Base-by-base conservation (phyloP, 192 early-diverging fungal genomes). In the Podila epicladia region DNA sequence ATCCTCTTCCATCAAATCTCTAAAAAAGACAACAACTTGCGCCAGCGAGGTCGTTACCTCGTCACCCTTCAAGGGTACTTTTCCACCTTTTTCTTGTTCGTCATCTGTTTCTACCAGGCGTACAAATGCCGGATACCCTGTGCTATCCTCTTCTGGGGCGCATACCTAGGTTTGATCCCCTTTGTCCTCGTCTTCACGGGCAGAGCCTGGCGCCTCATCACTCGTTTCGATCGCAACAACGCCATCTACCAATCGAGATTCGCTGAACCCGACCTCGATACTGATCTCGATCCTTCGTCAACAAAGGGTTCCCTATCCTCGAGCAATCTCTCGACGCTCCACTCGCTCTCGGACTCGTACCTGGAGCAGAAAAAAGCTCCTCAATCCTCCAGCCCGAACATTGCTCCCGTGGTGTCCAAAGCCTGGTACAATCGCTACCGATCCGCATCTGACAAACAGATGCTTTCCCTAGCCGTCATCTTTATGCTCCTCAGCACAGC, bases 381-480 rank as follows among this genome's bases (percentile, higher is more conserved):
- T 41, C 71, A 80, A 45, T 50, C 73, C 26, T 53, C 57, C 0
- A 37, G 65, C 59, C 53, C 53, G 13, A 48, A 63, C 9, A 69
- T 51, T 2, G 38, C 50, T 5, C 72, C 65, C 38, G 71, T 51
- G 1, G 60, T 37, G 7, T 61, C 67, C 38, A 80, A 73, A 32
- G 73, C 64, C 13, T 80, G 77, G 77, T 73, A 80, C 45, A 80
- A 80, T 31, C 67, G 77, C 6, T 80, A 80, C 49, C 53, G 67
- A 35, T 33, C 41, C n/a, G 67, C 31, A 3, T 69, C 77, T 5
- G 77, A 80, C 38, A 51, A 31, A 48, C 77, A 80, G 29, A 80
- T 80, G 61, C 50, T 72, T 17, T 12, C 20, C 15, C 53, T 64
- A 2, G 77, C 55, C 15, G 45, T 65, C 3, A 9, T 55, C 3